A percentile compares a stretch with the other conserved stretches of the same genome.
Conservation (phyloP, 2,329 filamentous ascomycete species). For the Zasmidium angulare region DNA sequence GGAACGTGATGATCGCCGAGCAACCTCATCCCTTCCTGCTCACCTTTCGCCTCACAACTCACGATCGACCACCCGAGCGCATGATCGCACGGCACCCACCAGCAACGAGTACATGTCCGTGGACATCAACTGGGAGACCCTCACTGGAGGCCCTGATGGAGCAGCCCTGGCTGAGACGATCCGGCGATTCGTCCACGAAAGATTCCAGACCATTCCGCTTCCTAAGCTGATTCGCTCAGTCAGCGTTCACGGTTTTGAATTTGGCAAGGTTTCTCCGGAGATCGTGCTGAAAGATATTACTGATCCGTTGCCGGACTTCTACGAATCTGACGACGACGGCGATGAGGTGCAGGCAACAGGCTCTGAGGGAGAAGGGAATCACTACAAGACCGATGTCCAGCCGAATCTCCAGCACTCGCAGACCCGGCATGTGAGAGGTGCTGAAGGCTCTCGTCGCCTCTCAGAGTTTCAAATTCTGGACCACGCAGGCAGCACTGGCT, state of each 20-base stretch:
- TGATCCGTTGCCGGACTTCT: conserved; percentile 93
- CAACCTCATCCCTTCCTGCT: neutral
- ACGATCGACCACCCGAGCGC: conserved; percentile 2
- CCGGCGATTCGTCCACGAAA: conserved; percentile 89
- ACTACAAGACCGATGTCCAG: conserved; percentile 2
- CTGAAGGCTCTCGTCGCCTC: conserved; percentile 17
- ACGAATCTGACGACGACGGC: conserved; percentile 76
- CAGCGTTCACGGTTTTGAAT: conserved; percentile 89
- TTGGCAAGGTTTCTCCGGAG: conserved; percentile 77
- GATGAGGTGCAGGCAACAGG: conserved; percentile 45
- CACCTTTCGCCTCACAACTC: neutral
- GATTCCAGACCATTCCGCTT: conserved; percentile 87
- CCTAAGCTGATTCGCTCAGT: conserved; percentile 97
- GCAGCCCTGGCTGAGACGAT: conserved; percentile 80
- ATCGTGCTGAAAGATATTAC: conserved; percentile 96
- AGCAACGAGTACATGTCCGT: conserved; percentile 71
- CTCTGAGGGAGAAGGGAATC: conserved; percentile 25
- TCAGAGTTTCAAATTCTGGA: conserved; percentile 21
- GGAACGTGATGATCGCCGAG: neutral
- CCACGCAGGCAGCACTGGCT: conserved; percentile 33
- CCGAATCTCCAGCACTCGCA: conserved; percentile 9
- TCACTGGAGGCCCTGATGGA: conserved; percentile 87
- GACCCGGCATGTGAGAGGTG: conserved; percentile 12
- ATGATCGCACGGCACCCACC: neutral
- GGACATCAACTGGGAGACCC: conserved; percentile 92